A percentile compares a stretch with the other conserved stretches of the same genome.
Evolutionary conservation across 768 basidiomycete species (phyloP).

Genomic region (Macrolepiota fuliginosa): DNA sequence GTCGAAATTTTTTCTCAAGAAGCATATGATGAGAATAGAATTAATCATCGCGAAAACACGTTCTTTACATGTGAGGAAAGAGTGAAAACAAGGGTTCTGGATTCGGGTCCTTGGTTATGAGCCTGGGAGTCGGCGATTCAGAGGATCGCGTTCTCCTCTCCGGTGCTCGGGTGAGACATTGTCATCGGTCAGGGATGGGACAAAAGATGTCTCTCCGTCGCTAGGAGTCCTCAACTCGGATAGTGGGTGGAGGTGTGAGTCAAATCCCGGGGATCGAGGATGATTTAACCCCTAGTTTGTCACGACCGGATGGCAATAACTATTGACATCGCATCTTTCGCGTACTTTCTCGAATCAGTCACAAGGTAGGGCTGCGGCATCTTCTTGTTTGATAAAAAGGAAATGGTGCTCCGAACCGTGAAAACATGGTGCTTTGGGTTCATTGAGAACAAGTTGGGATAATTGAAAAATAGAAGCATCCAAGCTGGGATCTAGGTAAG

Average conservation of each 20-base stretch:
- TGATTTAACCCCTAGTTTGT: not conserved
- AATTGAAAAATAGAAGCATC: not conserved
- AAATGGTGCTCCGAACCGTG: not conserved
- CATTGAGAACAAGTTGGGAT: not conserved
- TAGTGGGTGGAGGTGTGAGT: not conserved
- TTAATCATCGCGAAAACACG: not conserved
- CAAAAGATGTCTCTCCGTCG: not conserved
- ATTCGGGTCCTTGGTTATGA: not conserved
- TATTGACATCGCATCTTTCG: not conserved
- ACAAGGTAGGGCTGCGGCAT: not conserved
- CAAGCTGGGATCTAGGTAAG: not conserved
- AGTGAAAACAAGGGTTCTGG: not conserved
- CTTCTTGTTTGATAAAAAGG: not conserved
- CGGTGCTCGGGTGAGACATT: not conserved
- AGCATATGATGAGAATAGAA: not conserved
- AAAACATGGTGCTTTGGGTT: not conserved
- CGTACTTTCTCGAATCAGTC: not conserved
- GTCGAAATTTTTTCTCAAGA: not conserved
- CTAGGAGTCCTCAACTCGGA: not conserved
- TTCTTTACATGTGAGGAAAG: not conserved
- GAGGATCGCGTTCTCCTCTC: not conserved
- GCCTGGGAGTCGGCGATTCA: not conserved
- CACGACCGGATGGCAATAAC: not conserved
- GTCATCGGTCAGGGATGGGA: not conserved
- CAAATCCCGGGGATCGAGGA: not conserved